Evolutionary conservation across 768 basidiomycete species (phyloP).

Genomic region (Cystobasidium tubakii): DNA sequence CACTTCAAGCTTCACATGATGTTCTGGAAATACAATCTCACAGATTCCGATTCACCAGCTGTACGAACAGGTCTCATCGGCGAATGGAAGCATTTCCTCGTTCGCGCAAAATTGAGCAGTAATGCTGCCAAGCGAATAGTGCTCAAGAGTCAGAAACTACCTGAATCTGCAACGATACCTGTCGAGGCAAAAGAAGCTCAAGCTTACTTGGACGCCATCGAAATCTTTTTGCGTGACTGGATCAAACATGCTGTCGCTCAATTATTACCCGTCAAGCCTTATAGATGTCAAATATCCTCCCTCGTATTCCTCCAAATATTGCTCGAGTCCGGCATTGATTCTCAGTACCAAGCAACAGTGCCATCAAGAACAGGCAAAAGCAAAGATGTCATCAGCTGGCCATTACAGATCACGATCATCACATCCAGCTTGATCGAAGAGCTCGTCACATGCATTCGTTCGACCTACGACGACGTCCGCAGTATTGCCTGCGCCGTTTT

Average conservation of each 20-base stretch:
- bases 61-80: constrained; percentile 21
- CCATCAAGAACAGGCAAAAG: background rate
- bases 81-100: constrained; percentile 13
- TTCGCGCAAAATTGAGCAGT: constrained; percentile 11
- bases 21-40: constrained; percentile 27
- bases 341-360: background rate
- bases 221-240: constrained; percentile 13
- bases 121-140: constrained; percentile 21
- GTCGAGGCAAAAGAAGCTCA: background rate
- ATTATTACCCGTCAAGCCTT: constrained; percentile 22
- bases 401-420: constrained; percentile 25
- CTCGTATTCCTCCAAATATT: constrained; percentile 13
- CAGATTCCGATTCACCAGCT: constrained; percentile 11
- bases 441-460: constrained; percentile 19
- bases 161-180: background rate
- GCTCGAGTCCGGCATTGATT: constrained; percentile 1
- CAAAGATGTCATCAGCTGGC: constrained; percentile 16
- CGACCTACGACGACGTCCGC: constrained; percentile 37
- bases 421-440: background rate
- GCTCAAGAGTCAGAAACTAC: background rate
- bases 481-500: constrained; percentile 3
- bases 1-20: constrained; percentile 19
- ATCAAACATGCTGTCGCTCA: background rate
- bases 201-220: constrained; percentile 13
- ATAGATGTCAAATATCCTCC: constrained; percentile 24